These are phyloP conservation scores for Cyclotella sp. DNA, from an alignment of 108 stramenopile species.

Conservation along the genomic window DNA sequence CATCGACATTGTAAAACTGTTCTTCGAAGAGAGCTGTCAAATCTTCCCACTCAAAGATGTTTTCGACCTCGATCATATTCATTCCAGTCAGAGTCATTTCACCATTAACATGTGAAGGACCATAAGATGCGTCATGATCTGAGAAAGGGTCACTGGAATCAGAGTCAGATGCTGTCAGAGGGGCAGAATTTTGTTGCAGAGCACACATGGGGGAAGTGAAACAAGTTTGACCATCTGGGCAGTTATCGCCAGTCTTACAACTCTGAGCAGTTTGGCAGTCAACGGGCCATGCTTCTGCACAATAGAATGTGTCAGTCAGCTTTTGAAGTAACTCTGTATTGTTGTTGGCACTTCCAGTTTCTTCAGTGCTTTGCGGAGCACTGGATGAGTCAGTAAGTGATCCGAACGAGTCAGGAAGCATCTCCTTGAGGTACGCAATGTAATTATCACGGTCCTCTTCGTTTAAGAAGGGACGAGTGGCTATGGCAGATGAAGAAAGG, in stretches of 20 bases:
- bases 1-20: slow-evolving; percentile 25
- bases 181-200: neutral
- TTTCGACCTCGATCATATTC: slow-evolving; percentile 12
- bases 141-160: neutral
- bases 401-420: slow-evolving; percentile 9
- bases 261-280: slow-evolving; percentile 11
- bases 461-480: slow-evolving; percentile 4
- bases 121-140: slow-evolving; percentile 8
- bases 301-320: slow-evolving; percentile 17
- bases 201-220: slow-evolving; percentile 7
- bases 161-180: neutral
- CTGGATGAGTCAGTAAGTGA: neutral
- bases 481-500: neutral
- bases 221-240: slow-evolving; percentile 11
- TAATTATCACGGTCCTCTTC: neutral
- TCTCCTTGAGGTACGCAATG: slow-evolving; percentile 18
- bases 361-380: neutral
- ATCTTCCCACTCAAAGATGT: slow-evolving; percentile 29
- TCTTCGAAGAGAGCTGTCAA: slow-evolving; percentile 35
- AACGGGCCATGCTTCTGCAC: slow-evolving; percentile 14
- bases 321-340: slow-evolving; percentile 8
- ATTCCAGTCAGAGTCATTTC: slow-evolving; percentile 36
- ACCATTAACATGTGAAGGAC: slow-evolving; percentile 22
- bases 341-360: neutral
- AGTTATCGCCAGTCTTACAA: slow-evolving; percentile 13